phyloP scores from a whole-genome alignment of 768 basidiomycete genomes.

The Heimioporus sp. region DNA sequence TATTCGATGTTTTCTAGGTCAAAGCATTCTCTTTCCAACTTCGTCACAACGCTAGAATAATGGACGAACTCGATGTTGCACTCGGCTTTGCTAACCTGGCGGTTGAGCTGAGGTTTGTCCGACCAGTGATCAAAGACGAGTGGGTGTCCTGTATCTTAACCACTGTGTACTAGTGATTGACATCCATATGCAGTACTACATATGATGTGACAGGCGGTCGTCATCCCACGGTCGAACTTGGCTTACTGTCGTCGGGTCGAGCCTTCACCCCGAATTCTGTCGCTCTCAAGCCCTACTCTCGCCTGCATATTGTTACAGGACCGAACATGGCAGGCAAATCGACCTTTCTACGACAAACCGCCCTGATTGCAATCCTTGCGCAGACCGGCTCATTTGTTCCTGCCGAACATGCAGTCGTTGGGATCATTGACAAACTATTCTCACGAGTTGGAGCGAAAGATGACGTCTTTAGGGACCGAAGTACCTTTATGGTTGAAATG shows the following conservation, averaged over 20 bases:
- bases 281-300: constrained; percentile 53
- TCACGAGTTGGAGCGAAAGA: constrained; percentile 95
- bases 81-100: constrained; percentile 82
- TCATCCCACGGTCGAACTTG: constrained; percentile 92
- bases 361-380: constrained; percentile 85
- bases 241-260: constrained; percentile 69
- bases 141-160: constrained; percentile 33
- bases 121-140: constrained; percentile 71
- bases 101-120: constrained; percentile 69
- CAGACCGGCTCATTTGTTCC: constrained; percentile 95
- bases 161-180: neutral
- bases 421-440: constrained; percentile 88
- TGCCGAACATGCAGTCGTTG: constrained; percentile 74
- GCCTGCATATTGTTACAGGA: constrained; percentile 84
- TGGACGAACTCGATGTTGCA: constrained; percentile 87
- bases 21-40: constrained; percentile 53
- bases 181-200: constrained; percentile 37
- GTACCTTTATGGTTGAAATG: constrained; percentile 99
- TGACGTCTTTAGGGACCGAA: constrained; percentile 88
- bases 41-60: constrained; percentile 70
- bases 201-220: constrained; percentile 78
- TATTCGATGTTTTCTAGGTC: constrained; percentile 47
- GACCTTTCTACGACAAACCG: constrained; percentile 87
- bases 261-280: constrained; percentile 86
- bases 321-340: constrained; percentile 98